Conservation (phyloP, 176 grass and related monocot genomes). For the Echinochloa phyllopogon region DNA sequence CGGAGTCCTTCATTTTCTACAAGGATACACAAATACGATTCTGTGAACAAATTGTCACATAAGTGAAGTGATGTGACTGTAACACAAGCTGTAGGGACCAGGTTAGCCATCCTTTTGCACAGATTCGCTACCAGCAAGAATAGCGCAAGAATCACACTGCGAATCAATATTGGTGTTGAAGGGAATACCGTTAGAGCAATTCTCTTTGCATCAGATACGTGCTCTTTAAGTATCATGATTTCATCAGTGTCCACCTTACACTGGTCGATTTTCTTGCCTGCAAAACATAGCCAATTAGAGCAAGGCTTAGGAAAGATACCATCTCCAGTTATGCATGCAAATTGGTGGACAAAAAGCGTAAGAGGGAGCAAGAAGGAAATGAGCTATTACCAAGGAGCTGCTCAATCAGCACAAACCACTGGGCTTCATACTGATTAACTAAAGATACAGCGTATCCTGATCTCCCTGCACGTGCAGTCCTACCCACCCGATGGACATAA, state of each 20-base stretch:
- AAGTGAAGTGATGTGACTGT: not conserved
- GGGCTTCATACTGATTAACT: slow-evolving; percentile 88
- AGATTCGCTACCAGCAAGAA: not conserved
- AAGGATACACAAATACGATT: not conserved
- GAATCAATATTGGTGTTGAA: not conserved
- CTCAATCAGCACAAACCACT: slow-evolving; percentile 84
- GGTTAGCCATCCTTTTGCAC: not conserved
- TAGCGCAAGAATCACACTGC: not conserved
- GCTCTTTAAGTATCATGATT: slow-evolving; percentile 69
- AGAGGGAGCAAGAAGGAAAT: not conserved
- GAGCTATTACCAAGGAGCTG: slow-evolving; percentile 68
- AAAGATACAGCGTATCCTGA: slow-evolving; percentile 88
- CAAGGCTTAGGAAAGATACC: not conserved
- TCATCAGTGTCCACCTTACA: slow-evolving; percentile 53
- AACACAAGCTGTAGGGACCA: not conserved
- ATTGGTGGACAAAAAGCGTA: not conserved
- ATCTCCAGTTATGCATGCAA: not conserved
- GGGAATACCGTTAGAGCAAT: slow-evolving; percentile 63
- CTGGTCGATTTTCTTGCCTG: slow-evolving; percentile 62
- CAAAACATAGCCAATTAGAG: not conserved
- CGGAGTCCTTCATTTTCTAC: slow-evolving; percentile 74
- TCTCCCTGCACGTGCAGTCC: slow-evolving; percentile 87
- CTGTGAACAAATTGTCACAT: not conserved
- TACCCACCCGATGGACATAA: slow-evolving; percentile 96
- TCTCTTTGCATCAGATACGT: slow-evolving; percentile 71